These are phyloP conservation scores for Amaranthus tricolor DNA, from an alignment of 179 eudicot species.

Conservation along the genomic window DNA sequence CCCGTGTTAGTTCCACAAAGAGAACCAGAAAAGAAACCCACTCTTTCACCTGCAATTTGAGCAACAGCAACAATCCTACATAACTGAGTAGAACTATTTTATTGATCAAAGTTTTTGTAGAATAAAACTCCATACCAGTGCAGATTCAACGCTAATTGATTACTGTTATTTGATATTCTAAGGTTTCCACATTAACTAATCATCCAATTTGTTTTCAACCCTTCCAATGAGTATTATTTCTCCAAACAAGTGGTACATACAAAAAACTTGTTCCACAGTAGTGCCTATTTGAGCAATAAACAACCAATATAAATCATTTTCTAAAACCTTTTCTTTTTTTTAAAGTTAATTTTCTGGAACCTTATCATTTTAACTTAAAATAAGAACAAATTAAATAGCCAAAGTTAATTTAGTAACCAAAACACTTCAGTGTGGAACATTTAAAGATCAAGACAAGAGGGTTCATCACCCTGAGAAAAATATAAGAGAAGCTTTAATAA, in stretches of 20 bases:
- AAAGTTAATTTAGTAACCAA: neutral
- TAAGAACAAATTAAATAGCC: neutral
- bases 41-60: too few species aligned
- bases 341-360: neutral
- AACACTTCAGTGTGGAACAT: neutral
- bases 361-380: neutral
- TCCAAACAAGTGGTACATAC: neutral
- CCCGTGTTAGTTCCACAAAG: too few species aligned
- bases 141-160: too few species aligned
- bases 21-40: too few species aligned
- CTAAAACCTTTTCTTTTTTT: neutral
- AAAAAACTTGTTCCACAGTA: neutral
- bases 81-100: too few species aligned
- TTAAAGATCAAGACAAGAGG: constrained; percentile 1
- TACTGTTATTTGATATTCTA: too few species aligned
- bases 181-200: too few species aligned
- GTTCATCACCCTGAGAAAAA: neutral
- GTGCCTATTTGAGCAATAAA: neutral
- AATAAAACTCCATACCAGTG: too few species aligned
- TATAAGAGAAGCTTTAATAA: neutral
- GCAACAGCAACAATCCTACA: too few species aligned
- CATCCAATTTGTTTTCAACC: neutral
- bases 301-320: neutral
- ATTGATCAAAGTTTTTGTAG: too few species aligned
- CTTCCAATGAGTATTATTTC: neutral